Base-by-base conservation (phyloP, 805 yeast species). In the Sugiyamaella valdiviana region DNA sequence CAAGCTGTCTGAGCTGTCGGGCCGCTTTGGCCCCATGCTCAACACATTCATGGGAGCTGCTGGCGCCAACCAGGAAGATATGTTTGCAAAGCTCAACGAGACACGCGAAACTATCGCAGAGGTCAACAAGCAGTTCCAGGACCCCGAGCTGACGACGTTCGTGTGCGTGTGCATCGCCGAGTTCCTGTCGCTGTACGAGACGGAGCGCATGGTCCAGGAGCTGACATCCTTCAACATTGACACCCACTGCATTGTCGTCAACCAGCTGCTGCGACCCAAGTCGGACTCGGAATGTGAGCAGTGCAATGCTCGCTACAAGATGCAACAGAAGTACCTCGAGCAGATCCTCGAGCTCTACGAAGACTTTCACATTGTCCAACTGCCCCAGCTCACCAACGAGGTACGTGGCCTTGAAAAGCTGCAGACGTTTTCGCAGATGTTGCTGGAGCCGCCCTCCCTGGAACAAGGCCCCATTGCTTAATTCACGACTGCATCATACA, bases 151-250 rank as follows among this genome's bases (percentile, higher is more conserved):
- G 62, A 93, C 99, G 16, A 93, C 99, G 0, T 71, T 71, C 56
- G 85, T 93, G 26, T 93, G 97, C 70, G 99, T 93, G 39, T 93
- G 99, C 70, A 93, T 93, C 57, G 88, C 97, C 43, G 99, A 93
- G 71, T 93, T 93, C 69, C 75, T 93, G 63, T 90, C 98, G 1
- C 74, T 93, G 42, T 93, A 93, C 68, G 99, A 93, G 69, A 91
- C 98, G 16, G 99, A 93, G 71, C 82, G 99, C 71, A 79, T 93
- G 82, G 86, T 93, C 57, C 99, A 93, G 72, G 99, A 93, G 66
- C 78, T 93, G 65, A 84, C 89, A 69, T 81, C 91, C 47, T 93
- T 87, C 69, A 85, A 89, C 57, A 93, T 93, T 83, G 99, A 93
- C 67, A 96, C 95, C 54, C 91, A 89, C 68, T 85, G 96, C 36